Percentiles rank a stretch among this genome's conserved stretches.
These are phyloP conservation scores for Sclerotinia nivalis DNA, from an alignment of 2,329 filamentous ascomycete species.

Conservation along the genomic window DNA sequence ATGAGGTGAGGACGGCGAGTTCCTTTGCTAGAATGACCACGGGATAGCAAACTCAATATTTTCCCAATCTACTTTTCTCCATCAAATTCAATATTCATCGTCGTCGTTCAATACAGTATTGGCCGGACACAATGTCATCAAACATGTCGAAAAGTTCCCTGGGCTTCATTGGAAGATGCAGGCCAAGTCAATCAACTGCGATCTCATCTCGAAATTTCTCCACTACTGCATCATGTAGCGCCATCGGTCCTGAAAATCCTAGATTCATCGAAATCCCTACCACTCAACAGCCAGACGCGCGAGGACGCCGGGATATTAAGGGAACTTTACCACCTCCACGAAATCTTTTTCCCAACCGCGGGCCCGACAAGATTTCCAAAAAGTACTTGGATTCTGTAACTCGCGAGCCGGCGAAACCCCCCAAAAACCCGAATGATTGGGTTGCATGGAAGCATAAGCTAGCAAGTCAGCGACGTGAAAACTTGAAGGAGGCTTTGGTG, in stretches of 20 bases:
- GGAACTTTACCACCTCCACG: conserved; percentile 83
- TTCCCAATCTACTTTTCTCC: background rate
- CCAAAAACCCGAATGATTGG: conserved; percentile 36
- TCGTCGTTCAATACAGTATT: background rate
- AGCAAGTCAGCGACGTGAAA: conserved; percentile 69
- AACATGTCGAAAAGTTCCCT: conserved; percentile 36
- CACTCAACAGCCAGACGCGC: conserved; percentile 61
- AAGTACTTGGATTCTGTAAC: conserved; percentile 63
- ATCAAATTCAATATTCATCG: background rate
- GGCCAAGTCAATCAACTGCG: conserved; percentile 30
- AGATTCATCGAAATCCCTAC: conserved; percentile 80
- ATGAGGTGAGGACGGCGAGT: conserved; percentile 5
- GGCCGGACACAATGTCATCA: conserved; percentile 35
- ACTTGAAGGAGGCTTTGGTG: conserved; percentile 69
- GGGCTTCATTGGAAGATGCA: conserved; percentile 38
- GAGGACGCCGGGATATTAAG: conserved; percentile 54
- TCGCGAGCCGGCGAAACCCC: conserved; percentile 49
- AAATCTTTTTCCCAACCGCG: conserved; percentile 66
- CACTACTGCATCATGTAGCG: conserved; percentile 46
- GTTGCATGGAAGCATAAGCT: conserved; percentile 69
- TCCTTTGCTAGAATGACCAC: conserved; percentile 1
- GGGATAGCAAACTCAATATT: background rate
- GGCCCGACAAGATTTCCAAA: conserved; percentile 60
- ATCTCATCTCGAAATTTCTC: conserved; percentile 47
- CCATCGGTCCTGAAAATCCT: conserved; percentile 81